phyloP scores from a whole-genome alignment of 805 yeast species.

The Yamadazyma laniorum region DNA sequence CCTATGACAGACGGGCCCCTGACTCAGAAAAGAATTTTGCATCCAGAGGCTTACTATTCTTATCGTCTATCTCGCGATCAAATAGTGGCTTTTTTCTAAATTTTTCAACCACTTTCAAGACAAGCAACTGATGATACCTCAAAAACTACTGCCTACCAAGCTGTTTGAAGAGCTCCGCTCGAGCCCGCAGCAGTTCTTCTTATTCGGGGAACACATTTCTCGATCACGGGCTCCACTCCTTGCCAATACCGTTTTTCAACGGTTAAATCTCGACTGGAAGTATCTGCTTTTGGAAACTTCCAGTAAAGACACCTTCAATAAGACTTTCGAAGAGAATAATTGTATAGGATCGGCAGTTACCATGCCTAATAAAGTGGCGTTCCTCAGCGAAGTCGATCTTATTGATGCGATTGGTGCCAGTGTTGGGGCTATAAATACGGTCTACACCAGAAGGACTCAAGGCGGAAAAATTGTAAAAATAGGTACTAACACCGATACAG shows the following conservation, averaged over 20 bases:
- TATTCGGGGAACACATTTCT: conserved; percentile 24
- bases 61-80: no score
- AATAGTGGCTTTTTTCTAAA: no score
- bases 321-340: conserved; percentile 9
- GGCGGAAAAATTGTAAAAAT: conserved; percentile 15
- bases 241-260: conserved; percentile 23
- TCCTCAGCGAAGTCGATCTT: conserved; percentile 25
- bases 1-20: no score
- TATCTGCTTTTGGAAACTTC: conserved; percentile 24
- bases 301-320: conserved; percentile 19
- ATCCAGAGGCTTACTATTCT: no score
- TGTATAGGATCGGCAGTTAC: conserved; percentile 30
- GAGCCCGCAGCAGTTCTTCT: conserved; percentile 6
- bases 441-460: conserved; percentile 21
- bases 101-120: no score
- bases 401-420: conserved; percentile 28
- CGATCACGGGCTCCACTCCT: conserved; percentile 28
- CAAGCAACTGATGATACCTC: neutral
- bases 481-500: conserved; percentile 34
- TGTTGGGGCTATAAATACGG: conserved; percentile 35
- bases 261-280: conserved; percentile 22
- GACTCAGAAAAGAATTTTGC: no score
- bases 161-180: conserved; percentile 9
- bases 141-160: neutral
- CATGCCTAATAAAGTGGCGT: conserved; percentile 30